These are phyloP conservation scores for Haplosporangium gracile DNA, from an alignment of 192 early-diverging fungal species.

Conservation along the genomic window DNA sequence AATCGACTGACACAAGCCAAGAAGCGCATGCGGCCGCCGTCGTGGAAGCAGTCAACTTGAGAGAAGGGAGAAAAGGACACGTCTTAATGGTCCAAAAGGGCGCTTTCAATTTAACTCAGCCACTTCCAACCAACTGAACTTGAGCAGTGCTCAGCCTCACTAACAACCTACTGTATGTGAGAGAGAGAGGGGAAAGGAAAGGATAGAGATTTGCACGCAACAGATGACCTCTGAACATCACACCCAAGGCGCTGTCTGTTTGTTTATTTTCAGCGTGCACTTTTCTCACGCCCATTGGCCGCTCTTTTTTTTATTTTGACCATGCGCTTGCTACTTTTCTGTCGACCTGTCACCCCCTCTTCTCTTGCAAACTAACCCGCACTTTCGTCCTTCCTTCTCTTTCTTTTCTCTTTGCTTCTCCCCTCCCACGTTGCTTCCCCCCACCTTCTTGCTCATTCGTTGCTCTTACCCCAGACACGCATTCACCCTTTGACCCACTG, in stretches of 20 bases:
- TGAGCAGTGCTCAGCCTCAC: neutral
- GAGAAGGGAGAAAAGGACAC: neutral
- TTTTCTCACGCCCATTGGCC: conserved; percentile 1
- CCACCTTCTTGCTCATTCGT: neutral
- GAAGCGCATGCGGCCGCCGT: neutral
- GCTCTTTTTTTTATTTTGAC: neutral
- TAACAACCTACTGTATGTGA: neutral
- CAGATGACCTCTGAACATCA: neutral
- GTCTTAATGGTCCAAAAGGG: neutral
- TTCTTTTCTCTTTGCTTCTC: neutral
- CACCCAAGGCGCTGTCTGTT: neutral
- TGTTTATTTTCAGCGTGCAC: neutral
- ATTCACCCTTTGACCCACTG: neutral
- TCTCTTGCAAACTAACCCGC: neutral
- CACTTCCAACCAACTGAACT: neutral
- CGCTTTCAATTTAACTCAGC: neutral
- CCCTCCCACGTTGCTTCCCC: neutral
- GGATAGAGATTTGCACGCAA: too few relatives aligned
- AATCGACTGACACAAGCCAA: neutral
- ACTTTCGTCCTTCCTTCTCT: neutral
- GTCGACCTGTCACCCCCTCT: neutral
- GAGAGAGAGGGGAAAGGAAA: too few relatives aligned
- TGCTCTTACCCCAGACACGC: neutral
- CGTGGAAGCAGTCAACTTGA: neutral
- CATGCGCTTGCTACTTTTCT: neutral